Evolutionary conservation across 225 moss, liverwort and hornwort species (phyloP).

Genomic region (Anthoceros angustus): DNA sequence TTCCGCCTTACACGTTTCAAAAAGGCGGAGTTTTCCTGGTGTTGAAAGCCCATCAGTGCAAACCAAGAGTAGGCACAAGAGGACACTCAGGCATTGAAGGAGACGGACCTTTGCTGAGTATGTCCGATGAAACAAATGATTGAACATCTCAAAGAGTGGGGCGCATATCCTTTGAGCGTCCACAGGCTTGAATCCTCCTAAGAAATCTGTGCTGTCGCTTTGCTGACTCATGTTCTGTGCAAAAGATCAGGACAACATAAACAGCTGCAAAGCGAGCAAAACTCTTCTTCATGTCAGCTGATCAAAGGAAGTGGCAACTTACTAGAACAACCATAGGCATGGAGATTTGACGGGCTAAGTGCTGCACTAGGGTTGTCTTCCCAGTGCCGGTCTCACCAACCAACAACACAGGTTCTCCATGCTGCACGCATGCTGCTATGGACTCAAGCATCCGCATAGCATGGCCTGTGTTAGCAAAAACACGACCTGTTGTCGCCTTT

Average conservation of each 20-base stretch:
- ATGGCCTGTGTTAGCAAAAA: constrained; percentile 80
- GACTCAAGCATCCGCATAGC: constrained; percentile 75
- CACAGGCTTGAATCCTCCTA: constrained; percentile 92
- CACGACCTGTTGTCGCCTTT: constrained; percentile 32
- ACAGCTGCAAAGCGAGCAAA: background rate
- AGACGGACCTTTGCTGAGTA: constrained; percentile 46
- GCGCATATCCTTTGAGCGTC: constrained; percentile 86
- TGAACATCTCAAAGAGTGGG: constrained; percentile 63
- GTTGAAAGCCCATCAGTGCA: background rate
- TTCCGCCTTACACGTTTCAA: constrained; percentile 49
- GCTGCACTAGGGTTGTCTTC: constrained; percentile 85
- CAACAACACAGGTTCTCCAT: constrained; percentile 78
- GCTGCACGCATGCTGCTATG: constrained; percentile 68
- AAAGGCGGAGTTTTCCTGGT: constrained; percentile 48
- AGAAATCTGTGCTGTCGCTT: constrained; percentile 88
- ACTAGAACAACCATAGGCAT: constrained; percentile 68
- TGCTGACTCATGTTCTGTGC: constrained; percentile 83
- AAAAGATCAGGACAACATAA: background rate
- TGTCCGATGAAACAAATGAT: constrained; percentile 51
- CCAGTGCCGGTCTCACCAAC: constrained; percentile 98
- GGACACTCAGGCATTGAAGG: background rate
- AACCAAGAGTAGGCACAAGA: background rate
- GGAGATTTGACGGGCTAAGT: constrained; percentile 73
- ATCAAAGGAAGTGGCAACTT: background rate
- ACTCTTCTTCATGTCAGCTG: background rate